Evolutionary conservation across 805 yeast genomes (phyloP).

Genomic region (Lipomyces orientalis): DNA sequence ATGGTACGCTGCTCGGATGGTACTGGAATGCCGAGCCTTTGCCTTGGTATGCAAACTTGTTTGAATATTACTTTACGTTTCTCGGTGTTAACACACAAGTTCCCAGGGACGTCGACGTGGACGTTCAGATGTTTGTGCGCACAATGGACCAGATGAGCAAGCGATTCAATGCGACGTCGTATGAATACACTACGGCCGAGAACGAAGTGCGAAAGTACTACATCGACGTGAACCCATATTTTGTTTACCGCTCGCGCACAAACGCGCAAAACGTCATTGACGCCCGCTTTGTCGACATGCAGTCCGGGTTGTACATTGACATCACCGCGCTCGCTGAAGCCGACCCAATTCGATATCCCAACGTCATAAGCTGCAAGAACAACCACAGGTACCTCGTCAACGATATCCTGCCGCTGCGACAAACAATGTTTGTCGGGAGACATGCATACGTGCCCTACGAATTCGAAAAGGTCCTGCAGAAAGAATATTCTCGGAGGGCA

Average conservation of each 20-base stretch:
- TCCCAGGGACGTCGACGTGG: slow-evolving; percentile 51
- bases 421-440: slow-evolving; percentile 65
- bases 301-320: slow-evolving; percentile 65
- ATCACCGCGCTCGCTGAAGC: slow-evolving; percentile 56
- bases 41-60: slow-evolving; percentile 51
- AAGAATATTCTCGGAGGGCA: slow-evolving; percentile 48
- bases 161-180: slow-evolving; percentile 52
- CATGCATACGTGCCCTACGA: slow-evolving; percentile 54
- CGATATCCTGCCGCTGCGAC: slow-evolving; percentile 59
- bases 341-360: slow-evolving; percentile 32
- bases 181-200: slow-evolving; percentile 63
- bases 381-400: slow-evolving; percentile 58
- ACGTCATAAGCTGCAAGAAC: slow-evolving; percentile 55
- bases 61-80: neutral
- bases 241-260: slow-evolving; percentile 54
- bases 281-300: slow-evolving; percentile 64
- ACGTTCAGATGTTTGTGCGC: slow-evolving; percentile 57
- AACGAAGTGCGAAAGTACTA: slow-evolving; percentile 59
- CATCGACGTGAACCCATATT: slow-evolving; percentile 57
- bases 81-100: neutral
- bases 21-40: slow-evolving; percentile 55
- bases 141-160: slow-evolving; percentile 55
- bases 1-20: slow-evolving; percentile 59
- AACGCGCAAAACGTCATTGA: slow-evolving; percentile 59
- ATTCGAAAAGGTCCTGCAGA: slow-evolving; percentile 45